Evolutionary conservation across 805 yeast genomes (phyloP).

Genomic region (Kregervanrija pseudodelftensis): DNA sequence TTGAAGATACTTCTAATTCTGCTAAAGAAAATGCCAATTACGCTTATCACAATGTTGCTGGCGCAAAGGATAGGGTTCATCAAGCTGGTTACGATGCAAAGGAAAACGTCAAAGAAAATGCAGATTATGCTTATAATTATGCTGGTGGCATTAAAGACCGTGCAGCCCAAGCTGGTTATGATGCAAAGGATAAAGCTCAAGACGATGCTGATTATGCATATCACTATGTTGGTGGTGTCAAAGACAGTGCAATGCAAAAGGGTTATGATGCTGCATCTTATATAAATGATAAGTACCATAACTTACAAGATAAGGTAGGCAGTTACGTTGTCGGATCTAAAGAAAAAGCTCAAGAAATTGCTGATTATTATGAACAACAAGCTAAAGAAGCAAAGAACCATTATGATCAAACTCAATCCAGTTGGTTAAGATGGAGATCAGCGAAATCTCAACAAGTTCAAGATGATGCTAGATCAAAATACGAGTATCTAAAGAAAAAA

Average conservation of each 20-base stretch:
- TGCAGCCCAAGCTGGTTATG: constrained; percentile 4
- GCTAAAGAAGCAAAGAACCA: constrained; percentile 18
- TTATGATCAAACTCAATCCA: constrained; percentile 22
- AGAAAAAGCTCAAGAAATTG: constrained; percentile 20
- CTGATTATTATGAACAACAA: constrained; percentile 20
- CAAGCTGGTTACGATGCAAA: not conserved
- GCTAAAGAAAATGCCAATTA: not conserved
- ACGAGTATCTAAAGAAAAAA: constrained; percentile 15
- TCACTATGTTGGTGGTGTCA: constrained; percentile 2
- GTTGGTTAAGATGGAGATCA: constrained; percentile 25
- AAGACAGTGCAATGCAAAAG: constrained; percentile 3
- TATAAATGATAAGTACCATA: constrained; percentile 6
- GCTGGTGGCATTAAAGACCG: constrained; percentile 2
- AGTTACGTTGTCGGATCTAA: constrained; percentile 13
- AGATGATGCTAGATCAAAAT: constrained; percentile 20
- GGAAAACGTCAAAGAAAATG: constrained; percentile 1
- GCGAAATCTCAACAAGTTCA: constrained; percentile 24
- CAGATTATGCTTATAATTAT: constrained; percentile 2
- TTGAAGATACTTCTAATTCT: not conserved
- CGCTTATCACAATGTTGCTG: not conserved
- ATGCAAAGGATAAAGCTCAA: constrained; percentile 1
- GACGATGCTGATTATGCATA: constrained; percentile 5
- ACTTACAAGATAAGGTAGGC: constrained; percentile 6
- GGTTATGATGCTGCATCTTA: constrained; percentile 2
- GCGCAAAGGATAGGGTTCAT: not conserved